Evolutionary conservation across 805 yeast genomes (phyloP).

Genomic region (Maudiozyma pseudohumilis): DNA sequence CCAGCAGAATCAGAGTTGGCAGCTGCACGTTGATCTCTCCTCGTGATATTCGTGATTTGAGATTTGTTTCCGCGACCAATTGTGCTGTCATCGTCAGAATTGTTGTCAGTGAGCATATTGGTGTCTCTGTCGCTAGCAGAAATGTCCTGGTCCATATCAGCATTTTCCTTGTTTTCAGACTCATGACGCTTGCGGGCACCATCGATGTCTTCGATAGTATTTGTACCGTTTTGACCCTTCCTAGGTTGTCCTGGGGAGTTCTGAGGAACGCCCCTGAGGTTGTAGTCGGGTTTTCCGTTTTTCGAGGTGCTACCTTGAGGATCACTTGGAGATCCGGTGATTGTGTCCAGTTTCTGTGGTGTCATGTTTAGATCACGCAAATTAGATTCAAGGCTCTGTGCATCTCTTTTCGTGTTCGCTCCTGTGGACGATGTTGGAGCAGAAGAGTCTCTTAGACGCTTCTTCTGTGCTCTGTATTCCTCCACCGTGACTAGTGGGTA

Average conservation of each 20-base stretch:
- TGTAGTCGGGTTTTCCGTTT: slow-evolving; percentile 17
- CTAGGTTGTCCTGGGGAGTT: slow-evolving; percentile 97
- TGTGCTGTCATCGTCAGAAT: slow-evolving; percentile 10
- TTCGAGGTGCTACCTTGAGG: not conserved
- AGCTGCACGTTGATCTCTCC: slow-evolving; percentile 1
- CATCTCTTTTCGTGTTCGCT: slow-evolving; percentile 21
- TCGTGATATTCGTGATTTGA: slow-evolving; percentile 8
- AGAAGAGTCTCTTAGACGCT: slow-evolving; percentile 15
- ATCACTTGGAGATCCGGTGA: not conserved
- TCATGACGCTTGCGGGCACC: slow-evolving; percentile 4
- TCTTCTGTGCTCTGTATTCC: slow-evolving; percentile 46
- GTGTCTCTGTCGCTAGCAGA: slow-evolving; percentile 2
- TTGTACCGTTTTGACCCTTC: slow-evolving; percentile 37
- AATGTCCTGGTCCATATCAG: not conserved
- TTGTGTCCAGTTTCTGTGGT: slow-evolving; percentile 25
- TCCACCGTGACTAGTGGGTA: slow-evolving; percentile 54
- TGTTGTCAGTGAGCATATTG: slow-evolving; percentile 7
- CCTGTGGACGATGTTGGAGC: not conserved
- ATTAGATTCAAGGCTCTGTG: slow-evolving; percentile 5
- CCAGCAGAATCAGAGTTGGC: slow-evolving; percentile 3
- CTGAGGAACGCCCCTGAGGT: slow-evolving; percentile 51
- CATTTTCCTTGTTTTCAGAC: not conserved
- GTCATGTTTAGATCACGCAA: slow-evolving; percentile 20
- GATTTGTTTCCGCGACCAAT: slow-evolving; percentile 22
- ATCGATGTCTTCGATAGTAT: slow-evolving; percentile 29